Evolutionary conservation across 306 rosid species (phyloP).

Genomic region (Dalbergia cochinchinensis): DNA sequence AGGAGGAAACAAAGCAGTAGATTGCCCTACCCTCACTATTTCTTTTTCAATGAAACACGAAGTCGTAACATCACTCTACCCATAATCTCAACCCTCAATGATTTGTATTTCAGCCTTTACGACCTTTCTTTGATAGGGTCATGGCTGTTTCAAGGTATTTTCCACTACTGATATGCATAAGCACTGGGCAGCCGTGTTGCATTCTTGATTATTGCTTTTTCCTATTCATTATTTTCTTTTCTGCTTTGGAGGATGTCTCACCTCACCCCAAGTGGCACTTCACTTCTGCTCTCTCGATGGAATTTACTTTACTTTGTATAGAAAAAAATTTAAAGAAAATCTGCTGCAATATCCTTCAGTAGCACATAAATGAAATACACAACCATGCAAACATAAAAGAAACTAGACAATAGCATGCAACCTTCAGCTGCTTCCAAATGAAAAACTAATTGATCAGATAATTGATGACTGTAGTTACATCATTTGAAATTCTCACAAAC

Average conservation of each 20-base stretch:
- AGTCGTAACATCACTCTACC: background rate
- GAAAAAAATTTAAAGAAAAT: background rate
- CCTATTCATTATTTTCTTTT: background rate
- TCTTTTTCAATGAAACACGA: background rate
- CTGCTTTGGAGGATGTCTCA: background rate
- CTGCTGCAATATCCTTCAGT: background rate
- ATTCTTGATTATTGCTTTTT: background rate
- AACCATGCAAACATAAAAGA: background rate
- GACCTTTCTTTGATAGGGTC: background rate
- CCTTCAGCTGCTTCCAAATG: background rate
- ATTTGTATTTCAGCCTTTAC: background rate
- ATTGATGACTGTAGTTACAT: background rate
- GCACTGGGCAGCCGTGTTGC: too few relatives aligned
- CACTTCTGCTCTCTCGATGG: background rate
- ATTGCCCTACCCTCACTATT: background rate
- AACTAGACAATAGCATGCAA: slow-evolving; percentile 14
- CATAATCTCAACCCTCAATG: background rate
- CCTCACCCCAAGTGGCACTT: background rate
- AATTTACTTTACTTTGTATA: background rate
- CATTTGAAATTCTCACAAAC: slow-evolving; percentile 2
- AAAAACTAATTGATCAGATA: background rate
- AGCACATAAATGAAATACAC: background rate
- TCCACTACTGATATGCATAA: background rate
- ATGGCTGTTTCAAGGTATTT: background rate
- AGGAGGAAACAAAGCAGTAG: background rate